phyloP scores from a whole-genome alignment of 2,329 filamentous ascomycete genomes.

The Talaromyces marneffei region DNA sequence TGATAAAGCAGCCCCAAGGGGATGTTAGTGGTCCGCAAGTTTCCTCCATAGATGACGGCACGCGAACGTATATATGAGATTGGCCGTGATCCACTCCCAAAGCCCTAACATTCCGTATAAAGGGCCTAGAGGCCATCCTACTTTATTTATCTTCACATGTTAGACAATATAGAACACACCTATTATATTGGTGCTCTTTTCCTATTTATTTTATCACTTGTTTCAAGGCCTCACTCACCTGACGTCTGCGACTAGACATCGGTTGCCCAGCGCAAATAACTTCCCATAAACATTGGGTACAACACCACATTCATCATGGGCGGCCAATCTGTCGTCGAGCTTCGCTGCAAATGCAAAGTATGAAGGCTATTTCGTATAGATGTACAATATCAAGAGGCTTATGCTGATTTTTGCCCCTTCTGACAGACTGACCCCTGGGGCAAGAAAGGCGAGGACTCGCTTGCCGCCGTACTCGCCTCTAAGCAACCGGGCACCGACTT shows the following conservation, averaged over 20 bases:
- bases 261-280: background rate
- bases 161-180: background rate
- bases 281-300: background rate
- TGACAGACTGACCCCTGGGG: conserved; percentile 64
- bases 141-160: background rate
- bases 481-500: conserved; percentile 60
- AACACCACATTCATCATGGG: conserved; percentile 10
- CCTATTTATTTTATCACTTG: background rate
- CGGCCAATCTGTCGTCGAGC: conserved; percentile 21
- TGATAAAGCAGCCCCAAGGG: background rate
- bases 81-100: background rate
- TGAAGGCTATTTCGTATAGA: background rate
- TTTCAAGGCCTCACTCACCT: background rate
- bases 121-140: background rate
- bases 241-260: background rate
- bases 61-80: conserved; percentile 15
- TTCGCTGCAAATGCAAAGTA: conserved; percentile 25
- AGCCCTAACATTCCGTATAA: conserved; percentile 9
- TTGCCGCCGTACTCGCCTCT: conserved; percentile 60
- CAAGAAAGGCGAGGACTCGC: conserved; percentile 58
- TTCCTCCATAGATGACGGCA: conserved; percentile 16
- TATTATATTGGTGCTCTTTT: background rate
- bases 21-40: background rate
- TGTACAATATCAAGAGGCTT: background rate
- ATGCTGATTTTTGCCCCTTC: background rate